Base-by-base conservation (phyloP, 23 red algal species). In the Gracilaria gracilis region DNA sequence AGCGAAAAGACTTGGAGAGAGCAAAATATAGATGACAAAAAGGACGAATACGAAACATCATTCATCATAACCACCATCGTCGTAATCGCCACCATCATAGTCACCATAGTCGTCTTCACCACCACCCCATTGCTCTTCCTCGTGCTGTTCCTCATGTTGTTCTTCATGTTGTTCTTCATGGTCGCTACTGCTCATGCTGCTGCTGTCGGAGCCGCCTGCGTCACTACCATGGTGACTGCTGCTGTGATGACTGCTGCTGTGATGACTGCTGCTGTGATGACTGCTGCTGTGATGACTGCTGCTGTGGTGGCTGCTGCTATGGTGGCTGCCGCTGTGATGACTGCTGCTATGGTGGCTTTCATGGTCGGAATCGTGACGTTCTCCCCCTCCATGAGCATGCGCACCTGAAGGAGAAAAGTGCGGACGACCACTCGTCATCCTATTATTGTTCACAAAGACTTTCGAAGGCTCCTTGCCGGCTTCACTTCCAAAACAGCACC, bases 241-340 rank as follows among this genome's bases (percentile, higher is more conserved):
- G 32, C 64, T 69, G 64, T 36, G 28, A 15, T 19, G 2, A 32
- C 64, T 69, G 64, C 64, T 69, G 64, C 64, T 69, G 33, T 36
- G 28, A 32, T 36, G 28, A 32, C 64, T 69, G 64, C 64, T 69
- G 64, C 64, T 69, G 33, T 69, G 64, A 32, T 69, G 64, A 32
- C 64, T 69, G 64, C 64, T 69, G 64, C 64, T 69, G 64, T 69
- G 64, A 20, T 69, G 64, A 32, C 64, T 69, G 64, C 32, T 37
- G 64, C 32, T 36, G 33, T 69, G 64, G 31, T 38, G 31, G 64
- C 64, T 69, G 64, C 32, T 69, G 64, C 61, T 65, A 24, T 65
- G 61, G 25, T 69, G 61, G 25, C 25, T 31, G 61, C 25, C 13
- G 61, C 61, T 65, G 61, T 31, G 19, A 32, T 65, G 61, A 25